These are phyloP conservation scores for Penicillium coffeae DNA, from an alignment of 495 filamentous ascomycete species.

Conservation along the genomic window DNA sequence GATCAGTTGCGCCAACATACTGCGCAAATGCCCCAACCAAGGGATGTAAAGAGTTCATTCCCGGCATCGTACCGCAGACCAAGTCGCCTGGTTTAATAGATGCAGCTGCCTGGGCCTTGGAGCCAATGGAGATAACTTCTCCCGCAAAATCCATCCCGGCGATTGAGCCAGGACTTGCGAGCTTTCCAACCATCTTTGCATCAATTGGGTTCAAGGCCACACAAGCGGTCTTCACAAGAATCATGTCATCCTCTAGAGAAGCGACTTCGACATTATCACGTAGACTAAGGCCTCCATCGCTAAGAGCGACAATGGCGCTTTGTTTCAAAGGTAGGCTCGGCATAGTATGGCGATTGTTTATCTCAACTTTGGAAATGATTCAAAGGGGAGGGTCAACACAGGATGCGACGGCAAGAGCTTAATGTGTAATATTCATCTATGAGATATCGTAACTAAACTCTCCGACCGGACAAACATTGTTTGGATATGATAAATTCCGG, in stretches of 20 bases:
- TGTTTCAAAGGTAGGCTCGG: no score
- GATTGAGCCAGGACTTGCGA: constrained; percentile 24
- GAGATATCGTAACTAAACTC: no score
- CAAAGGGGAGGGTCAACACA: no score
- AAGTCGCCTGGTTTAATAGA: constrained; percentile 23
- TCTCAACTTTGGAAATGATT: no score
- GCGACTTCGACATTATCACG: neutral
- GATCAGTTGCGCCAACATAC: no score
- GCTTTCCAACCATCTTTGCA: constrained; percentile 46
- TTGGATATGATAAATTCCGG: no score
- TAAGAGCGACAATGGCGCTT: neutral
- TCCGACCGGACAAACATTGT: no score
- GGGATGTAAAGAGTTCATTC: no score
- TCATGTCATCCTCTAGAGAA: neutral
- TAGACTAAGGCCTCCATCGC: neutral
- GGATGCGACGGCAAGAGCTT: no score
- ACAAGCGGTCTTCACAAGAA: constrained; percentile 15
- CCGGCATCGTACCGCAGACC: constrained; percentile 20
- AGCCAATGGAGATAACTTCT: constrained; percentile 37
- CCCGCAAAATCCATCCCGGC: constrained; percentile 54
- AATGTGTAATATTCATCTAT: no score
- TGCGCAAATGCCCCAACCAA: no score
- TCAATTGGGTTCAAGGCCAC: constrained; percentile 53
- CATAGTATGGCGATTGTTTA: no score
- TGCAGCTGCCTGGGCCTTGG: neutral